Evolutionary conservation across 2,329 filamentous ascomycete species (phyloP), one percentile per base, ranked within the genome.

Genomic region (Aspergillus pseudoviridinutans): DNA sequence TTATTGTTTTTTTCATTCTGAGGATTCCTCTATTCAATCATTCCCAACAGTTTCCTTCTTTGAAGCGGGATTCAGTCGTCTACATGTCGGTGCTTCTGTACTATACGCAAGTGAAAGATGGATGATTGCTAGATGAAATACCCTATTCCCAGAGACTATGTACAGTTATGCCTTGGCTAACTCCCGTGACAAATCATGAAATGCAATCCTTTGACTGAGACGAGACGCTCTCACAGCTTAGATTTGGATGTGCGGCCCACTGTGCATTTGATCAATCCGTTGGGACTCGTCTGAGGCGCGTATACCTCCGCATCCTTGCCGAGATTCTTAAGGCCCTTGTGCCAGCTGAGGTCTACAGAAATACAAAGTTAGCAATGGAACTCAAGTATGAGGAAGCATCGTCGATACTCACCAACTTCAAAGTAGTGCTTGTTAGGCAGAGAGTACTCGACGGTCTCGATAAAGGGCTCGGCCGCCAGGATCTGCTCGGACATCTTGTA

Each of bases 401-500:
- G 4, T 27, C 20, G 87, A 42, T 58, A 71, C 74, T 51, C 68
- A 76, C 75, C 89, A 75, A 97, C 88, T 77, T 97, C 93, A 71
- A 97, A 97, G 79, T 97, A 97, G 78, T 99, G 94, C 81, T 97
- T 97, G 82, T 99, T 99, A 10, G 94, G 94, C 69, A 99, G 82
- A 8, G 88, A 82, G 73, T 97, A 97, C 67, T 88, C 84, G 46
- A 94, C 90, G 24, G 82, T 81, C 49, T 88, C 84, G 24, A 92
- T 84, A 62, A 87, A 80, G 14, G 91, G 88, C 25, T 87, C 89
- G 24, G 82, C 85, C 8, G 84, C 88, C 54, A 99, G 81, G 65
- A 99, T 96, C 74, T 88, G 81, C 74, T 93, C 89, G 67, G 85
- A 87, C 93, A 99, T 99, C 81, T 97, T 95, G 81, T 97, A 99